phyloP scores from a whole-genome alignment of 2,329 filamentous ascomycete species.

The Fusarium tanahbumbuense region DNA sequence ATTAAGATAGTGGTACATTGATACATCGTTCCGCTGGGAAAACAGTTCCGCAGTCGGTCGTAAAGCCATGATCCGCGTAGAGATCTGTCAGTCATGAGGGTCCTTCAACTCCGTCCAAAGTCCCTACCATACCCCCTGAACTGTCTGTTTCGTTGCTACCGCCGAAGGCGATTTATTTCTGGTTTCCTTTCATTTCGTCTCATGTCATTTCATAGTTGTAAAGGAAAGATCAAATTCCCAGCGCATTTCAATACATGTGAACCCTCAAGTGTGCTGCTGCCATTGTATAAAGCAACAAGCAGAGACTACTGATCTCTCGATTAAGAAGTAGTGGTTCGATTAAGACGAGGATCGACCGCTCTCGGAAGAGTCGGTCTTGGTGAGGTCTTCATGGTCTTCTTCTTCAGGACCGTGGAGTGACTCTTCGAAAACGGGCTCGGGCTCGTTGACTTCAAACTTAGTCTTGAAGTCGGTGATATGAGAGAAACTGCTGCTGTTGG shows the following conservation, averaged over 20 bases:
- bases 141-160: constrained; percentile 11
- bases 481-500: constrained; percentile 85
- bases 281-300: constrained; percentile 47
- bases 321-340: constrained; percentile 53
- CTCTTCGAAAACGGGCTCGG: constrained; percentile 93
- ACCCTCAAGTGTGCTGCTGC: constrained; percentile 30
- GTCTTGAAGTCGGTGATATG: constrained; percentile 87
- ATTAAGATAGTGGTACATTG: constrained; percentile 47
- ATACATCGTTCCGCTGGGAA: constrained; percentile 44
- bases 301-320: constrained; percentile 39
- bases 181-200: constrained; percentile 43
- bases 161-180: constrained; percentile 16
- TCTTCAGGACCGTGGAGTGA: constrained; percentile 77
- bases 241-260: constrained; percentile 38
- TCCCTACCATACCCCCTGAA: constrained; percentile 12
- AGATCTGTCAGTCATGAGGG: constrained; percentile 46
- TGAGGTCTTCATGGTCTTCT: constrained; percentile 64
- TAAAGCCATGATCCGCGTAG: constrained; percentile 36
- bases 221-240: constrained; percentile 32
- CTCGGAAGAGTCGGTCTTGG: constrained; percentile 69
- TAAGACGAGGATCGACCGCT: constrained; percentile 65
- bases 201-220: constrained; percentile 45
- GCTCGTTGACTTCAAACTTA: constrained; percentile 93
- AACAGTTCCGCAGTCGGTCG: constrained; percentile 26
- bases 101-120: constrained; percentile 42